Evolutionary conservation across 2,329 filamentous ascomycete species (phyloP), one percentile per base, ranked within the genome.

Genomic region (Xylariaceae sp.): DNA sequence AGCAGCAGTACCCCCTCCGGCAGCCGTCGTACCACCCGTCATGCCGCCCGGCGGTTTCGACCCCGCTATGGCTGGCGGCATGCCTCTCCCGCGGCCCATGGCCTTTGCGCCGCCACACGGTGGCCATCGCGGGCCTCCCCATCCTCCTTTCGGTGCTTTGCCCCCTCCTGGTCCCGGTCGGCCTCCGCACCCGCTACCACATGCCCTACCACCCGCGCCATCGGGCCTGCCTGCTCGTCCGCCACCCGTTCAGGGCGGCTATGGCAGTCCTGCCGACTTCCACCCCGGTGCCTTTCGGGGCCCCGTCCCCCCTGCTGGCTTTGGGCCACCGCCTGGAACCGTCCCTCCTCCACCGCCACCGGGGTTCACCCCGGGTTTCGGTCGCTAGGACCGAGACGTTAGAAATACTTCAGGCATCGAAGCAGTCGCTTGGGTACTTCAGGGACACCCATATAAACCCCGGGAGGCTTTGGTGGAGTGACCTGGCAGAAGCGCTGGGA

Each of bases 191-290:
- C 62, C 68, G 39, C 70, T 78, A 19, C 52, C 59, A 31, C 55
- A 57, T 27, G 63, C 68, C 39, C 70, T 78, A 19, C 71, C 81
- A 11, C 71, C 76, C 11, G 76, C 78, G 33, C 76, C 79, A 23
- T 73, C 75, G 13, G 67, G 67, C 1, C 47, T 70, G 17, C 83
- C 83, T 27, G 79, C 82, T 41, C 69, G 83, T 27, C 83, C 83
- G n/a, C 83, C 83, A 3, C 79, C 80, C 13, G 78, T 72, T 12
- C 77, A 82, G 53, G 78, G 68, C 34, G 80, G 79, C 2, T 85
- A 83, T 55, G 82, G 81, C 29, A 83, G 82, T 8, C 81, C 76
- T 11, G 70, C 74, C 38, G 66, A 68, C 36, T 73, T 72, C 52
- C 61, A 67, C 33, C 70, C 70, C 3, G 63, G 67, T 29, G 63